Percentiles rank a stretch among this genome's conserved stretches.
phyloP scores from a whole-genome alignment of 2,329 filamentous ascomycete genomes.

The Aureobasidium sp. region DNA sequence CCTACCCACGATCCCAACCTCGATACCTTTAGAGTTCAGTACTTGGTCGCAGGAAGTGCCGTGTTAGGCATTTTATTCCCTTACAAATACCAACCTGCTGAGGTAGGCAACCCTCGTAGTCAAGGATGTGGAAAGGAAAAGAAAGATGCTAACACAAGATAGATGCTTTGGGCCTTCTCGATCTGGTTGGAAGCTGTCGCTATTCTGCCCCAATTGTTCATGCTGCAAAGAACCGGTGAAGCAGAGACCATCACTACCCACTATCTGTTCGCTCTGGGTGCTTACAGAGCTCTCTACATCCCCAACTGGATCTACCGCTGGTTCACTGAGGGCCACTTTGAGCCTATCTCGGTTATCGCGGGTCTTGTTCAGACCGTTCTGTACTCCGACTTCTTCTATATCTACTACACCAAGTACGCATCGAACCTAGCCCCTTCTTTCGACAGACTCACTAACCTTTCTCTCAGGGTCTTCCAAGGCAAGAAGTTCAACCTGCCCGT shows the following conservation, averaged over 20 bases:
- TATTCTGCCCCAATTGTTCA: slow-evolving; percentile 94
- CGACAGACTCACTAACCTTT: neutral
- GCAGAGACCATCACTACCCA: slow-evolving; percentile 99
- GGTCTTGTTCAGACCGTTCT: slow-evolving; percentile 89
- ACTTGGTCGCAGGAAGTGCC: slow-evolving; percentile 74
- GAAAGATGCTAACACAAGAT: neutral
- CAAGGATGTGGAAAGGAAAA: neutral
- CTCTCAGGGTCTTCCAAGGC: slow-evolving; percentile 43
- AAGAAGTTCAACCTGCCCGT: slow-evolving; percentile 50
- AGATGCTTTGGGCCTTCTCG: slow-evolving; percentile 90
- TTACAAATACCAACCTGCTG: slow-evolving; percentile 71
- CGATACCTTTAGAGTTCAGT: slow-evolving; percentile 96
- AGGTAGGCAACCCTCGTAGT: slow-evolving; percentile 26
- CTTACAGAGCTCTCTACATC: slow-evolving; percentile 91
- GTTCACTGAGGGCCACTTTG: slow-evolving; percentile 69
- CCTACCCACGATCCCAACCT: slow-evolving; percentile 94
- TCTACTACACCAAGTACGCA: slow-evolving; percentile 89
- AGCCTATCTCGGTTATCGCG: slow-evolving; percentile 81
- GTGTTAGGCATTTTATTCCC: slow-evolving; percentile 76
- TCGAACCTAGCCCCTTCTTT: slow-evolving; percentile 15
- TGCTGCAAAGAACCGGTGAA: slow-evolving; percentile 95
- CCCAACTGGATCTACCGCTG: slow-evolving; percentile 98
- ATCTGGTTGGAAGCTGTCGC: slow-evolving; percentile 98
- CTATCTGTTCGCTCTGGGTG: slow-evolving; percentile 88
- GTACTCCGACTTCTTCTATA: slow-evolving; percentile 99